Percentiles rank a stretch among this genome's conserved stretches.
Conservation (phyloP, 2,329 filamentous ascomycete genomes). For the Fusarium succisae region DNA sequence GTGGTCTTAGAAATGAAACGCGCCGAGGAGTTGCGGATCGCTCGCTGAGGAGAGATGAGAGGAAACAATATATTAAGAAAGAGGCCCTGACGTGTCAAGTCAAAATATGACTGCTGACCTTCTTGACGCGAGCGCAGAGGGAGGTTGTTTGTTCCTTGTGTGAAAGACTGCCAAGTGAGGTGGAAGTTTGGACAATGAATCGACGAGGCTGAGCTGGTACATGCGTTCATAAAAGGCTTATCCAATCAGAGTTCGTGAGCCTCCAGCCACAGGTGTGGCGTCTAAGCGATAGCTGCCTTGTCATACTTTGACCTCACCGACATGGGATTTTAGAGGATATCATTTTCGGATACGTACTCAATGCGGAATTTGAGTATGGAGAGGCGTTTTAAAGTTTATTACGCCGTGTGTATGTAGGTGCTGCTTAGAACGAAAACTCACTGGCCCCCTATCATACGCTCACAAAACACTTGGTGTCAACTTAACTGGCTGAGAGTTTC, state of each 20-base stretch:
- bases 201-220: constrained; percentile 38
- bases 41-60: constrained; percentile 1
- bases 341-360: neutral
- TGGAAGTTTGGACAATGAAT: constrained; percentile 29
- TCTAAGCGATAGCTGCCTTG: neutral
- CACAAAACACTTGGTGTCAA: neutral
- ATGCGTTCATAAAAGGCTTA: constrained; percentile 9
- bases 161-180: constrained; percentile 26
- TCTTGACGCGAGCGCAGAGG: constrained; percentile 31
- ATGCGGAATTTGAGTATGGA: neutral
- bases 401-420: neutral
- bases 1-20: constrained; percentile 1
- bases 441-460: neutral
- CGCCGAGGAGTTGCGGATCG: constrained; percentile 7
- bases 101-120: constrained; percentile 33
- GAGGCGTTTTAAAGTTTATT: neutral
- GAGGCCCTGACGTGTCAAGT: constrained; percentile 28
- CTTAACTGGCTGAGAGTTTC: neutral
- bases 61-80: neutral
- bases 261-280: constrained; percentile 15
- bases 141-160: neutral
- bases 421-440: neutral
- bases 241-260: constrained; percentile 21
- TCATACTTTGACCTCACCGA: neutral
- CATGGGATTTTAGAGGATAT: neutral